Conservation (phyloP, 2,329 filamentous ascomycete species). For the Niveomyces coronatus region DNA sequence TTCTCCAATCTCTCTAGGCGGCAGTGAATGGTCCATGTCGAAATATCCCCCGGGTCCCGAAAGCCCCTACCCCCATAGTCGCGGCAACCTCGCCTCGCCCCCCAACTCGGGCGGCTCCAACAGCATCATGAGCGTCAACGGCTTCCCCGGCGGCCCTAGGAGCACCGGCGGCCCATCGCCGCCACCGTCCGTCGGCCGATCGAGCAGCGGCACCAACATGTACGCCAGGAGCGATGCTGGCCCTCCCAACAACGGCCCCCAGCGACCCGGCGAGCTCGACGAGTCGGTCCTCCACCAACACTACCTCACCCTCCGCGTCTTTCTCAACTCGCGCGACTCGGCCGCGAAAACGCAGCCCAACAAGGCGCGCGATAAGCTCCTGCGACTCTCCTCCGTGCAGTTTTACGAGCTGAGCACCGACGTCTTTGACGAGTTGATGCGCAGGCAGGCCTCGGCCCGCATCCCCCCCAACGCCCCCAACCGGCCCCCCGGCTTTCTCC, state of each 20-base stretch:
- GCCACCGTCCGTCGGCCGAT: constrained; percentile 76
- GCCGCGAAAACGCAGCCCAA: constrained; percentile 66
- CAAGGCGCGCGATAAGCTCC: constrained; percentile 86
- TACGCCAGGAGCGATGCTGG: constrained; percentile 59
- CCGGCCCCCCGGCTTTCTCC: constrained; percentile 59
- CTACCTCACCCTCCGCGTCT: constrained; percentile 68
- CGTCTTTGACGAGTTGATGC: constrained; percentile 88
- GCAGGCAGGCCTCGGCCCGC: constrained; percentile 62
- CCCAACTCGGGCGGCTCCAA: constrained; percentile 56
- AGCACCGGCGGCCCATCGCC: constrained; percentile 63
- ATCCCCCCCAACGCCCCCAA: constrained; percentile 42
- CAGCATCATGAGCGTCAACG: constrained; percentile 48
- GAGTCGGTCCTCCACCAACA: constrained; percentile 63
- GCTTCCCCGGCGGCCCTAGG: constrained; percentile 45
- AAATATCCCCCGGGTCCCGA: constrained; percentile 52
- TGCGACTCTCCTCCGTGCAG: constrained; percentile 81
- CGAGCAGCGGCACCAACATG: constrained; percentile 66
- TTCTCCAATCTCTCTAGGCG: constrained; percentile 73
- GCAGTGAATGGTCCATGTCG: constrained; percentile 71
- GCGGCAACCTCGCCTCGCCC: constrained; percentile 55
- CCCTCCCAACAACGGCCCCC: constrained; percentile 32
- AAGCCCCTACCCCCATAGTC: constrained; percentile 42
- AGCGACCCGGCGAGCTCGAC: constrained; percentile 43
- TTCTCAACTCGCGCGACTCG: constrained; percentile 68
- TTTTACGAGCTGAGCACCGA: constrained; percentile 97